Conservation (phyloP, 2,329 filamentous ascomycete species). For the Penicillium sp. region DNA sequence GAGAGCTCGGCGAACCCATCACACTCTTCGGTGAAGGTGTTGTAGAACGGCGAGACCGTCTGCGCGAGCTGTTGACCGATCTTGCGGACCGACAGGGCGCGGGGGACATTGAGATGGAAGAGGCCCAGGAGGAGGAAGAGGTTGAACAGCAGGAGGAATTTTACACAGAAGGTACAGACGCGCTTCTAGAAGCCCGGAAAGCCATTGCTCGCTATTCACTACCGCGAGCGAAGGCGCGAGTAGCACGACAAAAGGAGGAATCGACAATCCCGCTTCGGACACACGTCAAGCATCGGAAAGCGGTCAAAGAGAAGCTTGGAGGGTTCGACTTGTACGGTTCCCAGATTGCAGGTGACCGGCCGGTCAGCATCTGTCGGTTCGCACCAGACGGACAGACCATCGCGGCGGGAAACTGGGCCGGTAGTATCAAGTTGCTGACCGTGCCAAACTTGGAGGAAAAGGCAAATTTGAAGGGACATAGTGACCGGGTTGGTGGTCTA, state of each 20-base stretch:
- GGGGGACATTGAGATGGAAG: slow-evolving; percentile 57
- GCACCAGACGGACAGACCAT: slow-evolving; percentile 81
- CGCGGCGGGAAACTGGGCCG: slow-evolving; percentile 91
- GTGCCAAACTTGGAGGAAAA: slow-evolving; percentile 82
- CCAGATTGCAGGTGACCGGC: slow-evolving; percentile 87
- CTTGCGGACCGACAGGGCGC: slow-evolving; percentile 66
- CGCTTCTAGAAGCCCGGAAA: slow-evolving; percentile 74
- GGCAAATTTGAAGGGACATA: slow-evolving; percentile 77
- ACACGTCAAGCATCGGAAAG: slow-evolving; percentile 90
- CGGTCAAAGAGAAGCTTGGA: slow-evolving; percentile 78
- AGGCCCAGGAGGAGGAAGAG: slow-evolving; percentile 60
- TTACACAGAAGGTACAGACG: slow-evolving; percentile 80
- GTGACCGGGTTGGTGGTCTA: slow-evolving; percentile 84
- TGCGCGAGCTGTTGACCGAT: slow-evolving; percentile 78
- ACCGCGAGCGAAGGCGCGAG: slow-evolving; percentile 75
- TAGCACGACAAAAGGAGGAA: slow-evolving; percentile 78
- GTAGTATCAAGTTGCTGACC: slow-evolving; percentile 81
- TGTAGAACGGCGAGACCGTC: slow-evolving; percentile 79
- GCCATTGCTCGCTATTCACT: slow-evolving; percentile 83
- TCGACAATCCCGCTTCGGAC: slow-evolving; percentile 81
- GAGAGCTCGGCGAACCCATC: slow-evolving; percentile 88
- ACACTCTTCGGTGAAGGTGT: slow-evolving; percentile 92
- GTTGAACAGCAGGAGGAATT: slow-evolving; percentile 89
- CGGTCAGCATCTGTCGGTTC: slow-evolving; percentile 89
- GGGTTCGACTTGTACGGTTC: slow-evolving; percentile 90